A percentile compares a stretch with the other conserved stretches of the same genome.
These are phyloP conservation scores for Lepidium aucheri DNA, from an alignment of 345 rosid species.

Conservation along the genomic window DNA sequence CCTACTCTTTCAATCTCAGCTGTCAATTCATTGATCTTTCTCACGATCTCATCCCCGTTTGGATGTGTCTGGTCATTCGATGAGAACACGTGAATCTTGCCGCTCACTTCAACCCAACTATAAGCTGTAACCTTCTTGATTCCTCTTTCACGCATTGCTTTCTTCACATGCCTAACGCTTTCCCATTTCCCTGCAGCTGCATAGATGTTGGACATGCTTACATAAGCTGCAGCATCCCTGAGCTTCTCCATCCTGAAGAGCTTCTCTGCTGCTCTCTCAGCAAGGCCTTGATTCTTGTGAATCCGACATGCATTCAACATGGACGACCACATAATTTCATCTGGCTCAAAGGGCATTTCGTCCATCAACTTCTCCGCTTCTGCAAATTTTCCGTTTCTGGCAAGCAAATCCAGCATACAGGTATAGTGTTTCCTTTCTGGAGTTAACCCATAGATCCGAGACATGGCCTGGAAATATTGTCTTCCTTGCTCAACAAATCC, in stretches of 20 bases:
- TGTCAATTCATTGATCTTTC: conserved; percentile 43
- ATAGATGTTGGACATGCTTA: conserved; percentile 77
- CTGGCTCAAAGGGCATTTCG: conserved; percentile 68
- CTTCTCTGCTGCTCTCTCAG: conserved; percentile 54
- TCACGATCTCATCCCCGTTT: conserved; percentile 39
- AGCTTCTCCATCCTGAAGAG: conserved; percentile 66
- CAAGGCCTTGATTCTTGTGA: conserved; percentile 64
- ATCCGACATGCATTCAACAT: conserved; percentile 82
- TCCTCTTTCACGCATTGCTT: conserved; percentile 73
- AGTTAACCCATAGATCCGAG: conserved; percentile 34
- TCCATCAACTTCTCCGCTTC: conserved; percentile 64
- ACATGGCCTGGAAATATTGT: conserved; percentile 52
- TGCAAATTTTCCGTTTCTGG: conserved; percentile 52
- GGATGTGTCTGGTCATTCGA: conserved; percentile 62
- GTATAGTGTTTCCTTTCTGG: conserved; percentile 69
- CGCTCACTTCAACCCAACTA: conserved; percentile 84
- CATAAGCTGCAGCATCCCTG: conserved; percentile 75
- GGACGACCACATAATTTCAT: conserved; percentile 84
- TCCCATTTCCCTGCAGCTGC: conserved; percentile 75
- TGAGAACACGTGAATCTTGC: conserved; percentile 51
- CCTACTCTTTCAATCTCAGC: conserved; percentile 60
- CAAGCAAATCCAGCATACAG: conserved; percentile 59
- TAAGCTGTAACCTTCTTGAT: conserved; percentile 58
- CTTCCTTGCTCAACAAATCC: conserved; percentile 73
- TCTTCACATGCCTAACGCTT: conserved; percentile 54